Evolutionary conservation across 2,329 filamentous ascomycete species (phyloP), one percentile per base, ranked within the genome.

Genomic region (Phyllosticta citribraziliensis): DNA sequence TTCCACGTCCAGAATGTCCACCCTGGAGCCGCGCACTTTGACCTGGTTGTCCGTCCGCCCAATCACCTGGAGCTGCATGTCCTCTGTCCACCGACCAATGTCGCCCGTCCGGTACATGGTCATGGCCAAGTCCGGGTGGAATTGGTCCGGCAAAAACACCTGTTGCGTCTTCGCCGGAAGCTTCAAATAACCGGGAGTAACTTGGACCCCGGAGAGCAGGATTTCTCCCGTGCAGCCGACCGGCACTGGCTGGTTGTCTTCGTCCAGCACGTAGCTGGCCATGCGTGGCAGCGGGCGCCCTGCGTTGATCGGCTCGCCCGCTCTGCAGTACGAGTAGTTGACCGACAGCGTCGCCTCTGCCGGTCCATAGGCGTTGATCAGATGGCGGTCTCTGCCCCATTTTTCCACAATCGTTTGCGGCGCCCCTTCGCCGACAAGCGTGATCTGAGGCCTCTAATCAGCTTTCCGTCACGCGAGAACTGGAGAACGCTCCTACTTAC

Each of bases 1-100:
- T 52, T 66, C 64, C 30, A 65, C 52, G 35, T 66, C 65, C 24
- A 60, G 60, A 12, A 66, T 53, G 47, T 65, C 63, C 20, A 66
- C 33, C 20, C 65, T 53, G 51, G 54, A 64, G 10, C 65, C 65
- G 2, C 64, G 59, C n/a, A 66, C 40, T 35, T 66, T 66, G 17
- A 64, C 58, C 47, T 66, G 65, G 33, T 56, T 59, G 50, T 66
- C 65, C 3, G 55, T 33, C 2, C 65, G 57, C 8, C 64, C 65
- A 25, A 66, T 56, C 51, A 63, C 61, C 27, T 64, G 55, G 25
- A 63, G 54, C 55, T 65, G 25, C 14, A 60, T 58, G 14, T 52
- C 14, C 30, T 58, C 55, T 12, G 27, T 55, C 63, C 61, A 64
- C 9, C 58, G 27, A 17, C 61, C 63, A 12, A 63, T 53, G 35